These are phyloP conservation scores for Clohesyomyces aquaticus DNA, from an alignment of 495 filamentous ascomycete genomes.

Conservation along the genomic window DNA sequence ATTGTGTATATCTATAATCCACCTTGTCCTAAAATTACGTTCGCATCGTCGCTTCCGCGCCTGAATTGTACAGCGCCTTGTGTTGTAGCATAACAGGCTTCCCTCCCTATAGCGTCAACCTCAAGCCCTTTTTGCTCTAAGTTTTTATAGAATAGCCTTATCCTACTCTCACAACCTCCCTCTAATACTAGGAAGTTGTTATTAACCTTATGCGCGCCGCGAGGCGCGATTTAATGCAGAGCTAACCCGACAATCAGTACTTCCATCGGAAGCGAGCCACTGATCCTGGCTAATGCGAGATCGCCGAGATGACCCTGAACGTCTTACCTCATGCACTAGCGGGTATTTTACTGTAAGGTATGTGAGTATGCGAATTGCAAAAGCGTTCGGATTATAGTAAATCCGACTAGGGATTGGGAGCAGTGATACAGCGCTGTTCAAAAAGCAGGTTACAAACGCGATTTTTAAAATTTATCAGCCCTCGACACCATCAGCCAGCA, in stretches of 20 bases:
- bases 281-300: constrained; percentile 22
- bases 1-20: too few relatives aligned
- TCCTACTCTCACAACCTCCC: constrained; percentile 8
- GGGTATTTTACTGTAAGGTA: too few relatives aligned
- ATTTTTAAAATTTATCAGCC: constrained; percentile 7
- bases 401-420: constrained; percentile 14
- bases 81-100: constrained; percentile 13
- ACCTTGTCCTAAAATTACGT: too few relatives aligned
- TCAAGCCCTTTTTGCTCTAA: constrained; percentile 10
- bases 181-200: constrained; percentile 13
- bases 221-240: constrained; percentile 15
- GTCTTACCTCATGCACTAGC: constrained; percentile 13
- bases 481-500: neutral
- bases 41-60: too few relatives aligned
- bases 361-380: too few relatives aligned
- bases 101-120: constrained; percentile 4
- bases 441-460: too few relatives aligned
- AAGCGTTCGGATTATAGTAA: constrained; percentile 16
- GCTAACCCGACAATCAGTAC: constrained; percentile 16
- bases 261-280: constrained; percentile 20
- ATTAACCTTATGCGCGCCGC: constrained; percentile 17
- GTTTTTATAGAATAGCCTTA: too few relatives aligned
- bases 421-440: too few relatives aligned
- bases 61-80: too few relatives aligned
- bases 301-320: constrained; percentile 13